Evolutionary conservation across 176 grass and related monocot species (phyloP), one percentile per base, ranked within the genome.

Genomic region (Poa annua): DNA sequence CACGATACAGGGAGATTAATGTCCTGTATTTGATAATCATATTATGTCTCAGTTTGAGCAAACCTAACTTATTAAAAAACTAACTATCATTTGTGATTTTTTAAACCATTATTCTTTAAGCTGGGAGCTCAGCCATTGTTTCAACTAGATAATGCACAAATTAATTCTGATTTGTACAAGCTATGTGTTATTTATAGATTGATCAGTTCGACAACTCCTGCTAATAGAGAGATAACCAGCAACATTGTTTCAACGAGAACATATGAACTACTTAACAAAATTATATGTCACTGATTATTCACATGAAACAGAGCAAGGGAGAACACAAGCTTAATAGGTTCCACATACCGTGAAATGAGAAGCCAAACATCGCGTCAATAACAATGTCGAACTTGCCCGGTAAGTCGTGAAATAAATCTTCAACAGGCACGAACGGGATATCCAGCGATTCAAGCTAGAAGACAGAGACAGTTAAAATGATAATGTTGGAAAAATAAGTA

Each of bases 351-450:
- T 89, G 92, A 86, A 95, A 98, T 76, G 96, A 98, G 85, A 98
- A 98, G 64, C 92, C 96, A 81, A 98, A 98, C 86, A 98, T 98
- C 15, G 91, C 92, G 83, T 98, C 92, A 41, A 98, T 45, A 75
- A 95, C 85, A 51, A 98, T 85, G 78, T 92, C 85, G 29, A 89
- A 95, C 69, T 93, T 80, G 55, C 67, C 85, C 64, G 80, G 85
- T 68, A 95, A 88, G 16, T 93, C 80, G 0, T 66, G 74, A 77
- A 87, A 76, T 67, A 95, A 50, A 71, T 95, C 92, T 88, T 93
- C 91, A 76, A 84, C 87, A 72, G 79, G 49, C 56, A 95, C 21
- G 35, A 95, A 95, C 21, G 89, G 68, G 57, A 93, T 74, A 48
- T 44, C 83, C 55, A 98, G 47, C 52, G 92, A 90, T 90, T 95